Base-by-base conservation (phyloP, 495 filamentous ascomycete species). In the Astrothelium subdiscretum region DNA sequence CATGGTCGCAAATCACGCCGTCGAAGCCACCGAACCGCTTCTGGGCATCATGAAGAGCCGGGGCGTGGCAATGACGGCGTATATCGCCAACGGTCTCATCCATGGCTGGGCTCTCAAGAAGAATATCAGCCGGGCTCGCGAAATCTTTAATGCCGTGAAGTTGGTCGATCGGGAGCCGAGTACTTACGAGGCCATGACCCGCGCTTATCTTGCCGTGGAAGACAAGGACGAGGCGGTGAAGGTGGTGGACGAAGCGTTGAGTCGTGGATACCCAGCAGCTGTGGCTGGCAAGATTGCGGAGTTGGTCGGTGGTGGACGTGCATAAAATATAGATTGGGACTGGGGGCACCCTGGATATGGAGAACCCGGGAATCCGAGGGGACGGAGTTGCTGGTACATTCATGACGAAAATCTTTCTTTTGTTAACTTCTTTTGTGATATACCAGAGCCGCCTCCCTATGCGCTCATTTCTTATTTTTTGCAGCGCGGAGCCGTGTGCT, bases 141-240 rank as follows among this genome's bases (percentile, higher is more conserved):
- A 79, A 5, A 83, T 97, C 66, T 98, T 95, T 71, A 80, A 87
- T 42, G 77, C 81, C 54, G 82, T 98, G 40, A 81, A 84, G 35
- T 79, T 79, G 29, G 80, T 83, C 32, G 89, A 87, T 77, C 84
- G 94, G 31, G 94, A 98, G 76, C 94, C 94, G 6, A 96, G 90
- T 76, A 98, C 94, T n/a, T 98, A 98, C 71, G 94, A 98, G 76
- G 92, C 92, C 38, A 98, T 98, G 95, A 96, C 91, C 22, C 83
- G 95, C 26, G 95, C 95, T 0, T 97, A 87, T 78, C 80, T 97
- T 57, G 81, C 87, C 2, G 88, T 87, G 0, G 87, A 95, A 66
- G 87, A 96, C 65, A 83, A 87, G 31, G 80, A 83, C 32, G 78
- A 77, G 32, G 94, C 94, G 42, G 83, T 87, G 71, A 71, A 59